Evolutionary conservation across 2,329 filamentous ascomycete genomes (phyloP).

Genomic region (Botrytis cinerea): DNA sequence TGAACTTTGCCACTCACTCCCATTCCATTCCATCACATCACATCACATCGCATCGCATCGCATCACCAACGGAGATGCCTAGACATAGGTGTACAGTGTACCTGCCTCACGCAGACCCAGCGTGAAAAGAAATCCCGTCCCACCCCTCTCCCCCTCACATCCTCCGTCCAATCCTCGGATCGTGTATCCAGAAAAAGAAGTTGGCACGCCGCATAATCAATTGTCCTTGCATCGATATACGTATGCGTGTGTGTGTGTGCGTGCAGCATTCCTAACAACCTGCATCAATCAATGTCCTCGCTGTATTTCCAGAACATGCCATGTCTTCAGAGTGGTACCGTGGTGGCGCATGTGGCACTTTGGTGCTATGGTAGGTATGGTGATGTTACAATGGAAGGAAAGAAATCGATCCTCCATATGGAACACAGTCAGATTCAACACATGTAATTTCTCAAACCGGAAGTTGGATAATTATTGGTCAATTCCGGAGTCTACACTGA

Average conservation of each 20-base stretch:
- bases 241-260: not conserved
- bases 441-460: not conserved
- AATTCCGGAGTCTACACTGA: not conserved
- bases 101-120: not conserved
- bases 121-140: not conserved
- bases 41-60: not conserved
- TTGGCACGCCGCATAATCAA: not conserved
- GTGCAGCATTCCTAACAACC: not conserved
- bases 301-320: not conserved
- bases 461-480: not conserved
- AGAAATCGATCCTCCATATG: not conserved
- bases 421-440: not conserved
- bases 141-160: not conserved
- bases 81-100: not conserved
- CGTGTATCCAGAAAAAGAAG: not conserved
- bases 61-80: not conserved
- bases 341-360: not conserved
- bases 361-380: not conserved
- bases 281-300: not conserved
- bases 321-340: not conserved
- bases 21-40: not conserved
- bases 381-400: not conserved
- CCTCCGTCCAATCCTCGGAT: not conserved
- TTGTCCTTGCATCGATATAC: not conserved
- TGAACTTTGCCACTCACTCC: not conserved